Percentiles rank a stretch among this genome's conserved stretches.
Evolutionary conservation across 169 alveolate species (phyloP).

Genomic region (Plasmodium berghei): DNA sequence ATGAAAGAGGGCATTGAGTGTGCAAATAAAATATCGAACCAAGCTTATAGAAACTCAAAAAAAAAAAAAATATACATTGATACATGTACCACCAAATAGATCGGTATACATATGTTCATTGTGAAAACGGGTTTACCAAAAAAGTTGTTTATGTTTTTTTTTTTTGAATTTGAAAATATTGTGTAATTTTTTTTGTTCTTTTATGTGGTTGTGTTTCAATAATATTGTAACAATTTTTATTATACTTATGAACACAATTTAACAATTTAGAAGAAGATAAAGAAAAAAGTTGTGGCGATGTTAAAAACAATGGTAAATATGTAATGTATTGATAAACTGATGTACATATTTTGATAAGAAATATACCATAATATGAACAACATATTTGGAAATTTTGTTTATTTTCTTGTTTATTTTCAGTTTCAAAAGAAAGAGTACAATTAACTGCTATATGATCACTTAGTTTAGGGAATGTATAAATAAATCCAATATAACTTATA

Average conservation of each 20-base stretch:
- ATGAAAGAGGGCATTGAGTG: too few species aligned
- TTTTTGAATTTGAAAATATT: constrained; percentile 13
- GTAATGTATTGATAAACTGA: constrained; percentile 20
- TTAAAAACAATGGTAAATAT: constrained; percentile 24
- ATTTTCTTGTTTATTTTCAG: not conserved
- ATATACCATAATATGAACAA: constrained; percentile 20
- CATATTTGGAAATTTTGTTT: constrained; percentile 20
- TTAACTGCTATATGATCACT: constrained; percentile 75
- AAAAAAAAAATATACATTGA: too few species aligned
- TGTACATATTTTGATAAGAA: constrained; percentile 9
- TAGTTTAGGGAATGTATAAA: constrained; percentile 53
- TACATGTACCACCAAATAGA: too few species aligned
- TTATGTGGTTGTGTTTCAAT: constrained; percentile 41
- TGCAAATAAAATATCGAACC: too few species aligned
- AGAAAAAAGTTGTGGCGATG: constrained; percentile 34
- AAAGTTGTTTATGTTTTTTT: not conserved
- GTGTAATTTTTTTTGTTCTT: constrained; percentile 58
- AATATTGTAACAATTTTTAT: constrained; percentile 14
- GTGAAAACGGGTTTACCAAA: not conserved
- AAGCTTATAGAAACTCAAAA: too few species aligned
- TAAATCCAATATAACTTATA: constrained; percentile 70
- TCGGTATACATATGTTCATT: not conserved
- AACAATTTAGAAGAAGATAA: constrained; percentile 2
- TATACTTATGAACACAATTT: constrained; percentile 28
- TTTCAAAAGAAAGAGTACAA: constrained; percentile 22